phyloP scores from a whole-genome alignment of 2,329 filamentous ascomycete genomes.

The Akanthomyces uredinophilus region DNA sequence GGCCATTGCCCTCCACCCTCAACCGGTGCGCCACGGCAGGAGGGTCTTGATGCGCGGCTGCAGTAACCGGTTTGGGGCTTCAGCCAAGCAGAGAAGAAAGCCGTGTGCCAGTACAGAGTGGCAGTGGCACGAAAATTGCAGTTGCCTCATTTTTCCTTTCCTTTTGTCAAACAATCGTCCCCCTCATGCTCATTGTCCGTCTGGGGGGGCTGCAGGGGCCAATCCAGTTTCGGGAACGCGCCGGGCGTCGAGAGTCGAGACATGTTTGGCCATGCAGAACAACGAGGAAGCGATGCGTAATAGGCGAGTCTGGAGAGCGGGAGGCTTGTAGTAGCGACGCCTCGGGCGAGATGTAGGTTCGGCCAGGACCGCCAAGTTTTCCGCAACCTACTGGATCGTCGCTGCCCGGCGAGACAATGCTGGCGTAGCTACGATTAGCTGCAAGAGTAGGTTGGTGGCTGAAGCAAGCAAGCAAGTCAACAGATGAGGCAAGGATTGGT shows the following conservation, averaged over 20 bases:
- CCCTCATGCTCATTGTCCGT: not conserved
- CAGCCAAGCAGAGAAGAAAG: constrained; percentile 5
- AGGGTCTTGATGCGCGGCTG: constrained; percentile 10
- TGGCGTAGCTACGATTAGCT: constrained; percentile 1
- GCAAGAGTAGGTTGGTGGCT: not conserved
- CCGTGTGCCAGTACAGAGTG: not conserved
- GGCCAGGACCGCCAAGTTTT: not conserved
- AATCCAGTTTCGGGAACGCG: constrained; percentile 3
- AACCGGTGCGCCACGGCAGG: not conserved
- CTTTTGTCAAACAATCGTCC: not conserved
- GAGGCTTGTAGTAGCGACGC: not conserved
- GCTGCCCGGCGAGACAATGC: not conserved
- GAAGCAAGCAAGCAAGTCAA: not conserved
- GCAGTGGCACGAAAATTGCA: not conserved
- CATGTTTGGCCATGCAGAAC: not conserved
- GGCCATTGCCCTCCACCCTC: not conserved
- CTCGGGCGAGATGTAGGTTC: not conserved
- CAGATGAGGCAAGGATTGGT: constrained; percentile 1
- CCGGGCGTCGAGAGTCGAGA: constrained; percentile 3
- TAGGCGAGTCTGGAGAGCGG: not conserved
- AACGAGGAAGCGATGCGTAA: not conserved
- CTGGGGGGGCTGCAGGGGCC: constrained; percentile 1
- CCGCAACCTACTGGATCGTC: not conserved
- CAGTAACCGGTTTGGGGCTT: constrained; percentile 9
- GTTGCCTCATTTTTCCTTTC: not conserved